Conservation (phyloP, 306 rosid species). For the Rosa lucieae region DNA sequence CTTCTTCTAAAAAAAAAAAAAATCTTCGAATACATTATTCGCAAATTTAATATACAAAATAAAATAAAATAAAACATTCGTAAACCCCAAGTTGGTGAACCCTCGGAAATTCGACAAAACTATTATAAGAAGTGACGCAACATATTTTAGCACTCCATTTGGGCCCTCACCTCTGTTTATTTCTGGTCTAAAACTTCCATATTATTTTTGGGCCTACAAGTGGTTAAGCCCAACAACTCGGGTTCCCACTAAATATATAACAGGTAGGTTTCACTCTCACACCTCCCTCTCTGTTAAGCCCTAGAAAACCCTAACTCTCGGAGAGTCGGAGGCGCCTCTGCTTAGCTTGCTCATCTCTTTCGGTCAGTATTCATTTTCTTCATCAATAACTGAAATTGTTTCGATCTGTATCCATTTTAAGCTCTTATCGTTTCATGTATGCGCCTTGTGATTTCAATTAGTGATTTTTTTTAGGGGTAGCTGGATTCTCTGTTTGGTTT, state of each 20-base stretch:
- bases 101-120: too few species aligned
- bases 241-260: slow-evolving; percentile 5
- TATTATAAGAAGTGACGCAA: too few species aligned
- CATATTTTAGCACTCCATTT: background rate
- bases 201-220: too few species aligned
- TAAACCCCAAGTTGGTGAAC: too few species aligned
- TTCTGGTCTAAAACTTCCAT: background rate
- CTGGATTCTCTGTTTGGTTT: background rate
- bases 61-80: too few species aligned
- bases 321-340: slow-evolving; percentile 22
- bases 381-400: background rate
- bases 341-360: background rate
- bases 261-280: background rate
- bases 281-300: background rate
- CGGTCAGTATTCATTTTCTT: background rate
- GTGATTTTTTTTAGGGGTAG: background rate
- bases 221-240: background rate
- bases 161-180: background rate
- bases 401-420: background rate
- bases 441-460: too few species aligned
- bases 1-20: too few species aligned
- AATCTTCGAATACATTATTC: too few species aligned
- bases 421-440: background rate
- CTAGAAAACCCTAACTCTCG: slow-evolving; percentile 10
- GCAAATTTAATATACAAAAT: too few species aligned